These are phyloP conservation scores for Carex littledalei DNA, from an alignment of 176 grass and related monocot genomes.

Conservation along the genomic window DNA sequence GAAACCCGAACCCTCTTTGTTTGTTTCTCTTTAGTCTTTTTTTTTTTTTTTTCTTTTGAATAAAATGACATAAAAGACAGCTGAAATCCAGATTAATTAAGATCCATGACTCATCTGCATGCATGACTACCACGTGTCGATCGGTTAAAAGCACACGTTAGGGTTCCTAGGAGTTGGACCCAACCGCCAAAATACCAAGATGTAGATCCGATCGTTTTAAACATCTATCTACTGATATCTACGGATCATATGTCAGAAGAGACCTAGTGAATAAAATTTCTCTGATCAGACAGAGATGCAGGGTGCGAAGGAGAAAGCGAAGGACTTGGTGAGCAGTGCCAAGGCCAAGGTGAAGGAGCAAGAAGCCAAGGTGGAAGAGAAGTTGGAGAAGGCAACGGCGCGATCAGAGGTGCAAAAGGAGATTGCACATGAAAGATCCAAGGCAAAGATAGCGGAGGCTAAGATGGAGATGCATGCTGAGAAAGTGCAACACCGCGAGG, in stretches of 20 bases:
- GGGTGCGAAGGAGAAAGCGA: constrained; percentile 35
- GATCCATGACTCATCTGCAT: background rate
- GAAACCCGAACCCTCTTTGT: background rate
- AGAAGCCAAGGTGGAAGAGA: constrained; percentile 40
- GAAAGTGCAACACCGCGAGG: constrained; percentile 35
- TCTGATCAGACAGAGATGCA: constrained; percentile 27
- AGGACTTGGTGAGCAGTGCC: constrained; percentile 38
- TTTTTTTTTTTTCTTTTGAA: background rate
- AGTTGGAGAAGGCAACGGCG: constrained; percentile 36
- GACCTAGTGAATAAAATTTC: background rate
- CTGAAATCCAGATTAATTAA: background rate
- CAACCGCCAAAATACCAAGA: background rate
- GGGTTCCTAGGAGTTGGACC: background rate
- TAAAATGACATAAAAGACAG: background rate
- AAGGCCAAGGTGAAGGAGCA: constrained; percentile 45
- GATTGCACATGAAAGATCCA: constrained; percentile 45
- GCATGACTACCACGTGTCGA: background rate
- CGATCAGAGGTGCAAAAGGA: constrained; percentile 27
- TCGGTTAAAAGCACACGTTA: background rate
- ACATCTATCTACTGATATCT: background rate
- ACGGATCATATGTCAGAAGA: background rate
- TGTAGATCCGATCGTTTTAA: background rate
- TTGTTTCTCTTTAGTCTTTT: background rate
- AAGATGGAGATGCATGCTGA: constrained; percentile 57
- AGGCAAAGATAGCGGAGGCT: constrained; percentile 48